Evolutionary conservation across 2,329 filamentous ascomycete species (phyloP), one percentile per base, ranked within the genome.

Genomic region (Fusarium guadeloupense): DNA sequence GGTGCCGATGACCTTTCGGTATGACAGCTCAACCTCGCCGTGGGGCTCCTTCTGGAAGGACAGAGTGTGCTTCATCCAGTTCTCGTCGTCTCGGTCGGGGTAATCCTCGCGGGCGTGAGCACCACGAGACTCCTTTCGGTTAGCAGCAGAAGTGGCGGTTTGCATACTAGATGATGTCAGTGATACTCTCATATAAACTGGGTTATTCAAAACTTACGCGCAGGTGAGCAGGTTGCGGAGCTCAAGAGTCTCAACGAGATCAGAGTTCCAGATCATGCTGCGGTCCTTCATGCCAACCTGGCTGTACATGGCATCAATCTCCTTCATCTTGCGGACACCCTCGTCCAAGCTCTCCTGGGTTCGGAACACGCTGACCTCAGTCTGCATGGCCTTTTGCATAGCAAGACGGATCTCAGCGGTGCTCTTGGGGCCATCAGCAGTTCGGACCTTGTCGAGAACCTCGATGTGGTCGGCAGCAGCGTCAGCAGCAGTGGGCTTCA

Each of bases 241-340:
- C 81, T 99, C 95, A 52, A 99, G 87, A 8, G 94, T 96, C 85
- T 98, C 94, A 61, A 97, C 92, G 33, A 98, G 87, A 74, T 98
- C 94, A 20, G 91, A 93, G 88, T 98, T 98, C 94, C 94, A 98
- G 83, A 98, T 98, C 94, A 98, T 97, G 85, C 92, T 96, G 78
- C 95, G 91, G 79, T 98, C 94, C 87, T 97, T 96, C 81, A 92
- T 97, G 73, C 92, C 92, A 69, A 98, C 89, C 74, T 97, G 84
- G 70, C 83, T 80, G 81, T 90, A 98, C 72, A 83, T 85, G 70
- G 85, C 78, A 76, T 98, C 94, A 69, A 98, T 92, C 69, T 92
- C 88, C 66, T 81, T 87, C 77, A 98, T 95, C 83, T 89, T 93
- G 78, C 84, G 82, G 61, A 97, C 93, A 86, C 94, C 94, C 79